Evolutionary conservation across 768 basidiomycete species (phyloP).

Genomic region (Pleurotus cornucopiae): DNA sequence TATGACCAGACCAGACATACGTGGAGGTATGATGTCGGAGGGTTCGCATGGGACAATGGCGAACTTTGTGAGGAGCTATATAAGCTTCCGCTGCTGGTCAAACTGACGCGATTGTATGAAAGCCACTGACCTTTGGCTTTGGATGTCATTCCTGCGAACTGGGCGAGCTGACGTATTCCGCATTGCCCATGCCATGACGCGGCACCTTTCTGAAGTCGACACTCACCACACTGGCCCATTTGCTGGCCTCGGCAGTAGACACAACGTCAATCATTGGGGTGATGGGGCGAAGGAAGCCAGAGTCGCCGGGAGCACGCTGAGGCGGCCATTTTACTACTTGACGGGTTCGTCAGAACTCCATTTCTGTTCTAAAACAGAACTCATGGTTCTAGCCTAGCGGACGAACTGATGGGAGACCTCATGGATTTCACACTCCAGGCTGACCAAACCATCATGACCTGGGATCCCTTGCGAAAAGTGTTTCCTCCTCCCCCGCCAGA

Average conservation of each 20-base stretch:
- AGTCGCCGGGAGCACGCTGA: conserved; percentile 28
- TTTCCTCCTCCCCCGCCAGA: conserved; percentile 30
- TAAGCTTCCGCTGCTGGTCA: not conserved
- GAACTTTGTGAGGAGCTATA: conserved; percentile 22
- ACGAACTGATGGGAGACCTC: conserved; percentile 34
- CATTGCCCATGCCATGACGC: conserved; percentile 31
- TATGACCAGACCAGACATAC: conserved; percentile 35
- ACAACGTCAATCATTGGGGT: conserved; percentile 36
- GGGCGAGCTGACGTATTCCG: conserved; percentile 31
- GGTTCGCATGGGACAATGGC: conserved; percentile 34
- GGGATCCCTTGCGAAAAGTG: conserved; percentile 34
- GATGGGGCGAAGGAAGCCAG: conserved; percentile 36
- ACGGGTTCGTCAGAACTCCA: conserved; percentile 25
- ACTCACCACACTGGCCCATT: conserved; percentile 33
- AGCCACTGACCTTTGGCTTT: conserved; percentile 34
- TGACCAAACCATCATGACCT: conserved; percentile 32
- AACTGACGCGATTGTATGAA: not conserved
- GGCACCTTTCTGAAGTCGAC: conserved; percentile 32
- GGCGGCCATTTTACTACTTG: conserved; percentile 32
- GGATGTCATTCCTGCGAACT: conserved; percentile 36
- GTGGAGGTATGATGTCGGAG: conserved; percentile 35
- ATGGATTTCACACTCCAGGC: conserved; percentile 34
- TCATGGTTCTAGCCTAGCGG: too few species aligned
- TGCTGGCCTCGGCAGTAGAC: conserved; percentile 30
- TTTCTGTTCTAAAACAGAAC: too few species aligned